Evolutionary conservation across 352 stramenopile species (phyloP).

Genomic region (Globisporangium takayamanum): DNA sequence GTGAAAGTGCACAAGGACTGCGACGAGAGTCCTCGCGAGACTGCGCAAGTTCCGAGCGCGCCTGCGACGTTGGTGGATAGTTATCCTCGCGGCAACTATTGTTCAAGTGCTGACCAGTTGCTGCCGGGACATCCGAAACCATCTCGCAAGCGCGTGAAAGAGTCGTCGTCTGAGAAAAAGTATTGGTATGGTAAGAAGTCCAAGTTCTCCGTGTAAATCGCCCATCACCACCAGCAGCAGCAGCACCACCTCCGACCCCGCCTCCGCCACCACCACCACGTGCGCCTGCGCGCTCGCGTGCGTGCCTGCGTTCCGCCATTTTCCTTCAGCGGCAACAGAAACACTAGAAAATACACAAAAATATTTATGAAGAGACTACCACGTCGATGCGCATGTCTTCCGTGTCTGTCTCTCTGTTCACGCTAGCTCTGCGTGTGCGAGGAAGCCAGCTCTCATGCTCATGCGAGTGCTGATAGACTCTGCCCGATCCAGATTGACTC

Average conservation of each 20-base stretch:
- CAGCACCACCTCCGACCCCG: neutral
- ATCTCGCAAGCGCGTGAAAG: constrained; percentile 41
- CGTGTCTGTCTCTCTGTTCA: too few species aligned
- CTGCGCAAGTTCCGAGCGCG: constrained; percentile 30
- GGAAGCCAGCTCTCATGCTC: too few species aligned
- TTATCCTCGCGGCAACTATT: constrained; percentile 57
- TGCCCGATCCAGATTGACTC: too few species aligned
- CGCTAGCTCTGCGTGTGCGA: too few species aligned
- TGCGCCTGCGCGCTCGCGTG: neutral
- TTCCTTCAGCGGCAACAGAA: neutral
- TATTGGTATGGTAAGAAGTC: constrained; percentile 56
- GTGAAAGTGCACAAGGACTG: constrained; percentile 42
- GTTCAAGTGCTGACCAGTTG: constrained; percentile 76
- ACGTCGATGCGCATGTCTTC: neutral
- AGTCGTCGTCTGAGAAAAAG: constrained; percentile 32
- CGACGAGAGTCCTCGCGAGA: constrained; percentile 48
- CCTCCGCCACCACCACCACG: neutral
- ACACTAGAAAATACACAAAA: constrained; percentile 1
- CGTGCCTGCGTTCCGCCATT: neutral
- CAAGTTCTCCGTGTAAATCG: constrained; percentile 54
- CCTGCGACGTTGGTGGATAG: constrained; percentile 36
- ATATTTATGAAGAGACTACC: neutral
- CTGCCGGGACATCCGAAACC: constrained; percentile 30
- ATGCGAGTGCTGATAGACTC: too few species aligned
- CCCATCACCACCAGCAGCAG: neutral